Conservation (phyloP, 1,284 basidiomycete genomes). For the Neolentinus lepideus region DNA sequence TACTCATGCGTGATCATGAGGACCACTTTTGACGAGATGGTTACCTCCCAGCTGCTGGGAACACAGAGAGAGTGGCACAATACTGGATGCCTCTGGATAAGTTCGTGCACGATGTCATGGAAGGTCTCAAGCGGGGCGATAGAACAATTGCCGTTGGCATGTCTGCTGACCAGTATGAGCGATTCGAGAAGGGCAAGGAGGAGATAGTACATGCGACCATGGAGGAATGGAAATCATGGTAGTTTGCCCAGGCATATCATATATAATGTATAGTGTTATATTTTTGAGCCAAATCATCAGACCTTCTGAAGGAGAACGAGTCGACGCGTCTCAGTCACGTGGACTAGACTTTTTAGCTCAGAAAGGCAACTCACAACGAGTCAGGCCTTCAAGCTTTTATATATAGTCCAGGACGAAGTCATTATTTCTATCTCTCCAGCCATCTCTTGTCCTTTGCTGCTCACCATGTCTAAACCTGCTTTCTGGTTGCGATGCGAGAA, state of each 20-base stretch:
- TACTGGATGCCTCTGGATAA: constrained; percentile 54
- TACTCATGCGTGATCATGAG: constrained; percentile 2
- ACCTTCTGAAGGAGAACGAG: too few species aligned
- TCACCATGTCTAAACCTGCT: constrained; percentile 26
- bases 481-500: constrained; percentile 95
- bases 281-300: too few species aligned
- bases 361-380: neutral
- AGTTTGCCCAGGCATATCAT: neutral
- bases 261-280: too few species aligned
- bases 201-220: constrained; percentile 9
- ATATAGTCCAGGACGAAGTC: neutral
- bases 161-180: constrained; percentile 16
- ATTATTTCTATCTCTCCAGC: neutral
- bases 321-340: too few species aligned
- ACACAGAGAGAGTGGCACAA: constrained; percentile 37
- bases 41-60: constrained; percentile 38
- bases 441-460: neutral
- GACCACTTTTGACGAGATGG: neutral
- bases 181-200: constrained; percentile 24
- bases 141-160: constrained; percentile 28
- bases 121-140: constrained; percentile 41
- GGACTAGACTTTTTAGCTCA: neutral
- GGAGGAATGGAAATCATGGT: neutral
- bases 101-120: constrained; percentile 39
- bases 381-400: neutral